Conservation (phyloP, 306 rosid species). For the Prunus padus region DNA sequence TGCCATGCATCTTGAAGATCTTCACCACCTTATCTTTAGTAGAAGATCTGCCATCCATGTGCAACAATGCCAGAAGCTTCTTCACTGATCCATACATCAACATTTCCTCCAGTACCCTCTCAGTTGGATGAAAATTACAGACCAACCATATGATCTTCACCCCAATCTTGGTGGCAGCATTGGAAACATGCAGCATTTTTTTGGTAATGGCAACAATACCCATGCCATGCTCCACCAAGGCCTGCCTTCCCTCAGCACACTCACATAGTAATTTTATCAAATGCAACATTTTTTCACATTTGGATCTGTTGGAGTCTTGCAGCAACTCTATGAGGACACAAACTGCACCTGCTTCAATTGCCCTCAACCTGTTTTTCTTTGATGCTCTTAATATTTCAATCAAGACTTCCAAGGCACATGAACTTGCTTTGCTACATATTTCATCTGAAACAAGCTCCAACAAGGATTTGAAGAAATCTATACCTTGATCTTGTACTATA, state of each 20-base stretch:
- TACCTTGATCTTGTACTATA: slow-evolving; percentile 39
- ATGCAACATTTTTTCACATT: slow-evolving; percentile 38
- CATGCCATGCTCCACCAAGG: slow-evolving; percentile 51
- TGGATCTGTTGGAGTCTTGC: slow-evolving; percentile 37
- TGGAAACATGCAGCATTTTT: slow-evolving; percentile 39
- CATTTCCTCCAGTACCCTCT: slow-evolving; percentile 53
- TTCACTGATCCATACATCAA: slow-evolving; percentile 49
- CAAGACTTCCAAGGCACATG: slow-evolving; percentile 41
- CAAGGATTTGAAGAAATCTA: slow-evolving; percentile 49
- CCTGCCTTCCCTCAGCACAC: slow-evolving; percentile 54
- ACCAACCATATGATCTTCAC: slow-evolving; percentile 47
- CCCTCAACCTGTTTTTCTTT: slow-evolving; percentile 41
- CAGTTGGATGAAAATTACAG: slow-evolving; percentile 35
- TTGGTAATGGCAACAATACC: slow-evolving; percentile 40
- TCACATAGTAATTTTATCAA: slow-evolving; percentile 40
- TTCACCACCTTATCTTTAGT: slow-evolving; percentile 41
- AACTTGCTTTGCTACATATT: slow-evolving; percentile 41
- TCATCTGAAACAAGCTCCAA: slow-evolving; percentile 54
- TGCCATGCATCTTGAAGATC: slow-evolving; percentile 51
- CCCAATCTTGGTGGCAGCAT: slow-evolving; percentile 34
- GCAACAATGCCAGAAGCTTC: slow-evolving; percentile 45
- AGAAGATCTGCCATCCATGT: slow-evolving; percentile 39
- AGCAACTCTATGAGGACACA: slow-evolving; percentile 47
- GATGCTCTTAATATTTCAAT: slow-evolving; percentile 29
- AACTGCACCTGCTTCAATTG: slow-evolving; percentile 55